Evolutionary conservation across 495 filamentous ascomycete species (phyloP).

Genomic region (Glonium stellatum): DNA sequence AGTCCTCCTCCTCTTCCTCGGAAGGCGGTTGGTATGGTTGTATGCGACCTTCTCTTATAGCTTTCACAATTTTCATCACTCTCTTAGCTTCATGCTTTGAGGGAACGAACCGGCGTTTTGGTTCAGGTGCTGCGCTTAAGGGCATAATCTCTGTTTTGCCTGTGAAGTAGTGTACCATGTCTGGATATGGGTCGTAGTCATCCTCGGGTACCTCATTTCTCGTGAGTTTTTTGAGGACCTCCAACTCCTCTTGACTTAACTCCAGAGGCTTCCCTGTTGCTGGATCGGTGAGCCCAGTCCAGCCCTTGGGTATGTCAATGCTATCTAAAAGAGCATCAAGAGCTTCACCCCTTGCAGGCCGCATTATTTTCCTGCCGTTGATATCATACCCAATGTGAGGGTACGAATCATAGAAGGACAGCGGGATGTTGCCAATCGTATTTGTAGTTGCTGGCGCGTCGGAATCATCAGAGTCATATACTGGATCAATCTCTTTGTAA

Average conservation of each 20-base stretch:
- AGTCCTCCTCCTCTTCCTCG: conserved; percentile 62
- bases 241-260: conserved; percentile 79
- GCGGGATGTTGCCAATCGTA: conserved; percentile 90
- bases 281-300: conserved; percentile 92
- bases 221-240: conserved; percentile 80
- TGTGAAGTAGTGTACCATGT: conserved; percentile 88
- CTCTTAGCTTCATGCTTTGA: conserved; percentile 98
- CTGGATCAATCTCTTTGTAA: conserved; percentile 85
- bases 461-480: conserved; percentile 91
- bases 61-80: conserved; percentile 95
- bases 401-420: conserved; percentile 93
- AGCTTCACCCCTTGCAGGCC: conserved; percentile 88
- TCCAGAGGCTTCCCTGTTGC: conserved; percentile 86
- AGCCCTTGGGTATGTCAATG: conserved; percentile 96
- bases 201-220: conserved; percentile 84
- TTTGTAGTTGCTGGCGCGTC: conserved; percentile 73
- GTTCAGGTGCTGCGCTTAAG: conserved; percentile 86
- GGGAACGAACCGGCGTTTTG: conserved; percentile 89
- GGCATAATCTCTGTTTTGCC: conserved; percentile 89
- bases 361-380: conserved; percentile 95
- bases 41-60: conserved; percentile 89
- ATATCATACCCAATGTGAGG: conserved; percentile 99
- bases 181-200: conserved; percentile 83
- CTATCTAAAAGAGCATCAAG: conserved; percentile 90
- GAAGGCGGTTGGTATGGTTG: conserved; percentile 79